phyloP scores from a whole-genome alignment of 1,284 basidiomycete species.

The Amylostereum chailletii region DNA sequence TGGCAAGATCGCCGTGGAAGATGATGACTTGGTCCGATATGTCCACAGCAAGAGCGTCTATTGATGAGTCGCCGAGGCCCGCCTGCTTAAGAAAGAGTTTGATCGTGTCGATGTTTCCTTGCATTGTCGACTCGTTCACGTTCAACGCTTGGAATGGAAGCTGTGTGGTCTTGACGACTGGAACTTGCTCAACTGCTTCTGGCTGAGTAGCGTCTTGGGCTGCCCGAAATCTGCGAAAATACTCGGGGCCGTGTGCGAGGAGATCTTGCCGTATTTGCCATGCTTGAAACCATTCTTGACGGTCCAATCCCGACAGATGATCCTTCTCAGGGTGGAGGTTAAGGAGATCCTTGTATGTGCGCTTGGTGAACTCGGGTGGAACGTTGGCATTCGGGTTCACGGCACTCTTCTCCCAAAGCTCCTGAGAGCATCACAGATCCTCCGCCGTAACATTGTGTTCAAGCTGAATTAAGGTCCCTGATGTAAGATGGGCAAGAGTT shows the following conservation, averaged over 20 bases:
- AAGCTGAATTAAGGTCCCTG: constrained; percentile 17
- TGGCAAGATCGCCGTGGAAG: constrained; percentile 20
- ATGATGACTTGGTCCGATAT: constrained; percentile 16
- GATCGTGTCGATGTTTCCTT: constrained; percentile 18
- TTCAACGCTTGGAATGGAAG: constrained; percentile 19
- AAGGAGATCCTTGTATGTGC: constrained; percentile 4
- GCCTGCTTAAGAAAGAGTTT: constrained; percentile 17
- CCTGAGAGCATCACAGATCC: constrained; percentile 19
- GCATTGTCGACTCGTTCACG: constrained; percentile 17
- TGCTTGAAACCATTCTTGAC: constrained; percentile 15
- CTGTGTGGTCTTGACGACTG: constrained; percentile 16
- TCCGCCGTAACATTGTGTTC: constrained; percentile 16
- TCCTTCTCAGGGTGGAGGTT: constrained; percentile 11
- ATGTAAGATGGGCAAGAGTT: constrained; percentile 19
- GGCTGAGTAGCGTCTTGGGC: constrained; percentile 15
- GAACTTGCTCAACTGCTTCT: constrained; percentile 20
- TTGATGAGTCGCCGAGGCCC: constrained; percentile 15
- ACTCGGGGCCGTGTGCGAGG: constrained; percentile 15
- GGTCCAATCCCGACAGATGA: constrained; percentile 10
- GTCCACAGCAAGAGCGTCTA: constrained; percentile 10
- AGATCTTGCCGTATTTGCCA: constrained; percentile 20
- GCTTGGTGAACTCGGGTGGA: too few relatives aligned
- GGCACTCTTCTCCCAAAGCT: constrained; percentile 19
- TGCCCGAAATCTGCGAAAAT: constrained; percentile 13
- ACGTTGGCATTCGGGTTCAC: constrained; percentile 3